Evolutionary conservation across 441 rosid genomes (phyloP), one percentile per base, ranked within the genome.

Genomic region (Theobroma grandiflorum): DNA sequence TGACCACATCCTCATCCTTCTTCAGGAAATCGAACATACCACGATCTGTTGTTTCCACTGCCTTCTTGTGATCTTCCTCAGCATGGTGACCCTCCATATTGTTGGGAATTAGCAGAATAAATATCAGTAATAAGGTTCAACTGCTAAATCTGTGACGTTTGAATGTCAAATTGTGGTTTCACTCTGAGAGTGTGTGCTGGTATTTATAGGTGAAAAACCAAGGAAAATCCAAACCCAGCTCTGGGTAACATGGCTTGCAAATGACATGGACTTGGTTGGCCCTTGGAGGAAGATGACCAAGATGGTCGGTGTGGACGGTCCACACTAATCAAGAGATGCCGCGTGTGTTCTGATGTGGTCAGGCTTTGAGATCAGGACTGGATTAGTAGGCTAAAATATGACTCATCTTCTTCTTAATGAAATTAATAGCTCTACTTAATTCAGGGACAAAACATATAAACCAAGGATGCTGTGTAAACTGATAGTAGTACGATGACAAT

Each of bases 1-100:
- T 53, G 38, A 49, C 18, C 3, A 35, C 82, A 68, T 80, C 74
- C 6, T 79, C 85, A 4, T 85, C 83, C 81, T 85, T 84, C 63
- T 83, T 87, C 81, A 85, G 66, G 77, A 89, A 87, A 78, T 87
- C 88, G 63, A 84, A 85, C 89, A 85, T 55, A 12, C 87, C 85
- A 70, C 87, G 75, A 31, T 84, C 88, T 62, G 45, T 86, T 73
- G 87, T 76, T 38, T 82, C 84, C 49, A 37, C 74, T 57, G 84
- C 69, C 78, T 80, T 80, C 40, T 77, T 83, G 65, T 76, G 81
- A 12, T 82, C 81, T 47, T 78, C 81, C 63, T 79, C 64, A 37
- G 53, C 77, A 26, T 84, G 77, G 3, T 85, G 86, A 78, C 77
- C 89, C 31, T 82, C 85, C 90, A 89, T 89, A 9, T 31, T 14